Evolutionary conservation across 202 grass and related monocot genomes (phyloP).

Genomic region (Panicum virgatum): DNA sequence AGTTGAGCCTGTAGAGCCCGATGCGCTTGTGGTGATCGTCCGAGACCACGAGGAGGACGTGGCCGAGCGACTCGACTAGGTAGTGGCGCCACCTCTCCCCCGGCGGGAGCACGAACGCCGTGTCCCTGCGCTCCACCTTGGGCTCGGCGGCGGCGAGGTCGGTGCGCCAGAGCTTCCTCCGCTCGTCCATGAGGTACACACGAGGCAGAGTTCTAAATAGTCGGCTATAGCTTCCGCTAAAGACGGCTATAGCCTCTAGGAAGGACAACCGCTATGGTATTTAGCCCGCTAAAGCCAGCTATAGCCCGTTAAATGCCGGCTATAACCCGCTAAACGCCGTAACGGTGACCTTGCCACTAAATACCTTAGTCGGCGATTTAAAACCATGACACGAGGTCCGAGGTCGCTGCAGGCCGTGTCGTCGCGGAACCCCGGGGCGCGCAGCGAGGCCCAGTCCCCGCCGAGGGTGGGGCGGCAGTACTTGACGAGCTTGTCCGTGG

Average conservation of each 20-base stretch:
- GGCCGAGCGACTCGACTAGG: constrained; percentile 42
- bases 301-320: too few relatives aligned
- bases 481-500: constrained; percentile 40
- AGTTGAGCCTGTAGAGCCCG: constrained; percentile 39
- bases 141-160: constrained; percentile 37
- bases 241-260: too few relatives aligned
- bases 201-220: too few relatives aligned
- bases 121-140: constrained; percentile 41
- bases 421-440: constrained; percentile 39
- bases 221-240: too few relatives aligned
- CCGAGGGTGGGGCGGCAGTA: constrained; percentile 36
- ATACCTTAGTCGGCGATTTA: too few relatives aligned
- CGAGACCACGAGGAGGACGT: constrained; percentile 50
- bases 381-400: too few relatives aligned
- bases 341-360: too few relatives aligned
- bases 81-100: constrained; percentile 23
- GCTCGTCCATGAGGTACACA: constrained; percentile 42
- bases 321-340: too few relatives aligned
- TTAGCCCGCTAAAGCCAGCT: too few relatives aligned
- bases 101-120: constrained; percentile 29
- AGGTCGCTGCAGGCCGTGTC: constrained; percentile 41
- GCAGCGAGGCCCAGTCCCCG: constrained; percentile 36
- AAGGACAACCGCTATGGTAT: too few relatives aligned
- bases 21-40: constrained; percentile 35
- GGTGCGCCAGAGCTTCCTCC: constrained; percentile 47